A percentile compares a stretch with the other conserved stretches of the same genome.
phyloP scores from a whole-genome alignment of 371 early-diverging fungal genomes.

The Rhizopus microsporus region DNA sequence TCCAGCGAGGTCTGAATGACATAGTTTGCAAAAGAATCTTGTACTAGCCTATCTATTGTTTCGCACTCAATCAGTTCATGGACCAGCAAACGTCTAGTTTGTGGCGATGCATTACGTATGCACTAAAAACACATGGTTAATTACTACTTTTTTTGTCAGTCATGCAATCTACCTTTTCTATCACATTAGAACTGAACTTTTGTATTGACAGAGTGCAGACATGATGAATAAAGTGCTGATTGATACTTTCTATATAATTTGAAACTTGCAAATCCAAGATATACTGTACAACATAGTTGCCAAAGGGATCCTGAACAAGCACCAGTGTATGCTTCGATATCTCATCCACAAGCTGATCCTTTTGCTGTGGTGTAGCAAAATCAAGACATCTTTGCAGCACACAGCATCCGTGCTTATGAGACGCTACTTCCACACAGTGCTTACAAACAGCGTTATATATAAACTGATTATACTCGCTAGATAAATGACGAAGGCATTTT shows the following conservation, averaged over 20 bases:
- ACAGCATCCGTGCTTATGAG: slow-evolving; percentile 97
- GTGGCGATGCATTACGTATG: slow-evolving; percentile 76
- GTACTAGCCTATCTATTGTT: slow-evolving; percentile 72
- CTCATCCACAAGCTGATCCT: slow-evolving; percentile 74
- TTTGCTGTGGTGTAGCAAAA: slow-evolving; percentile 71
- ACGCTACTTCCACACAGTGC: slow-evolving; percentile 87
- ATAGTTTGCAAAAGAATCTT: slow-evolving; percentile 91
- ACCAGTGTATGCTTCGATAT: slow-evolving; percentile 78
- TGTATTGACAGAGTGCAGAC: slow-evolving; percentile 81
- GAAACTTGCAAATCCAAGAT: slow-evolving; percentile 81
- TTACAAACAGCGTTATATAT: slow-evolving; percentile 86
- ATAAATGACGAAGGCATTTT: slow-evolving; percentile 85
- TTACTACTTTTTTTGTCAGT: not conserved
- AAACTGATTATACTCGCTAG: slow-evolving; percentile 80
- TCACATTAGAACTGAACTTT: slow-evolving; percentile 92
- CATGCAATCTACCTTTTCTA: slow-evolving; percentile 69
- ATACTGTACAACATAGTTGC: slow-evolving; percentile 98
- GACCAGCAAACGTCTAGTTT: slow-evolving; percentile 69
- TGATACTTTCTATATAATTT: slow-evolving; percentile 69
- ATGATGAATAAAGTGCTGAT: slow-evolving; percentile 76
- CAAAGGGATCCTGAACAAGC: slow-evolving; percentile 93
- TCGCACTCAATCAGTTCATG: slow-evolving; percentile 70
- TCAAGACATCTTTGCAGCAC: slow-evolving; percentile 97
- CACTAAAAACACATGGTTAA: slow-evolving; percentile 46
- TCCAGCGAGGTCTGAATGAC: slow-evolving; percentile 92